Base-by-base conservation (phyloP, 495 filamentous ascomycete genomes). In the Neurospora hispaniola region DNA sequence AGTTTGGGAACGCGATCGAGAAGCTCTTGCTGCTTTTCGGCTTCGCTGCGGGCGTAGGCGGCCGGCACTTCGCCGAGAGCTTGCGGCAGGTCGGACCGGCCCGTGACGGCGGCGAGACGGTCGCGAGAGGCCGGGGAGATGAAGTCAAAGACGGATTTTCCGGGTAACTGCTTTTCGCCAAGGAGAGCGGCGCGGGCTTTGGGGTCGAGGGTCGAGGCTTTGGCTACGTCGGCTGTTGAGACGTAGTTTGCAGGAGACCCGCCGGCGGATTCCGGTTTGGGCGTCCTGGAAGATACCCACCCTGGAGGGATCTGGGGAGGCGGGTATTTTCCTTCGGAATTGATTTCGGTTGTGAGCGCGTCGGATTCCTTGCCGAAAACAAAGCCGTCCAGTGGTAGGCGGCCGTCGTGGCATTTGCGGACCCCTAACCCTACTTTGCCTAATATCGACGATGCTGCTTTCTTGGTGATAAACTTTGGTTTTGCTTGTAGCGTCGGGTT, bases 101-200 rank as follows among this genome's bases (percentile, higher is more conserved):
- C 94, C 10, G 93, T 93, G 4, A 89, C 89, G 69, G 90, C 85
- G 18, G 86, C 93, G 73, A 99, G 87, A 31, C 89, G 89, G 66
- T 93, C 90, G 75, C 96, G 89, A 9, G 93, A 90, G 46, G 92
- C 88, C 1, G 94, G 87, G 0, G 93, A 91, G 81, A 99, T 88
- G 83, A 91, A 98, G 80, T 98, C 94, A 79, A 98, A 99, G 42
- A 99, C 90, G 1, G 96, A 98, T 80, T 98, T 97, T 11, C 93
- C 92, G 5, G 94, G 94, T 1, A 99, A 84, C 54, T 90, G 88
- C 39, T 88, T 84, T 80, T 98, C 95, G 23, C 94, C 94, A 0
- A 99, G 84, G 12, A 97, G 84, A 18, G 90, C 89, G 12, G 94
- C 96, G 75, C 96, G 88, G 40, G 93, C 84, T 74, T 86, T 91